Evolutionary conservation across 129 eudicot genomes (phyloP).

Genomic region (Lonicera japonica): DNA sequence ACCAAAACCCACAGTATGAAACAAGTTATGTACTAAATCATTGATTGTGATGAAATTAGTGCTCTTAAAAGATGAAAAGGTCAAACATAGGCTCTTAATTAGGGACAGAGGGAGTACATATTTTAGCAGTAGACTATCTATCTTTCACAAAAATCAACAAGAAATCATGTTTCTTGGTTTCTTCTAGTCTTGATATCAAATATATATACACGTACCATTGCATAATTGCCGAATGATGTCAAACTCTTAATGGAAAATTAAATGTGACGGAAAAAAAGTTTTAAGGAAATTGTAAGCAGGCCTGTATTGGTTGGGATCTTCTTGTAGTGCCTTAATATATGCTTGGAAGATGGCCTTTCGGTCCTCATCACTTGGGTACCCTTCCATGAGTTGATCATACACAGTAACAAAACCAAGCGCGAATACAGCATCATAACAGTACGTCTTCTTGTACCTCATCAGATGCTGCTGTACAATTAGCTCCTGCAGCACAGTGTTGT

Average conservation of each 20-base stretch:
- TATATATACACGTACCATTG: background rate
- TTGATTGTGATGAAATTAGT: too few species aligned
- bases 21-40: too few species aligned
- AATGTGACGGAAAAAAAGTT: conserved; percentile 27
- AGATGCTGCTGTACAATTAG: conserved; percentile 86
- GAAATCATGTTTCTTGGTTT: too few species aligned
- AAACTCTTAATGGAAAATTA: background rate
- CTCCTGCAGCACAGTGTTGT: conserved; percentile 82
- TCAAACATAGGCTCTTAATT: too few species aligned
- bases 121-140: too few species aligned
- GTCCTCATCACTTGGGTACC: conserved; percentile 88
- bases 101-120: too few species aligned
- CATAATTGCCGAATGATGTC: too few species aligned
- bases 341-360: conserved; percentile 75
- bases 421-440: conserved; percentile 69
- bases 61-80: too few species aligned
- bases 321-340: conserved; percentile 69
- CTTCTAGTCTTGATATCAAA: too few species aligned
- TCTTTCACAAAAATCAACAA: too few species aligned
- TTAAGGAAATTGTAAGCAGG: conserved; percentile 8
- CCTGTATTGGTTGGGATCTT: conserved; percentile 87
- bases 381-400: conserved; percentile 96
- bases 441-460: conserved; percentile 77
- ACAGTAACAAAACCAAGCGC: conserved; percentile 96
- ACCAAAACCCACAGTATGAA: too few species aligned